Conservation (phyloP, 164 flowering plant species). For the Macadamia tetraphylla region DNA sequence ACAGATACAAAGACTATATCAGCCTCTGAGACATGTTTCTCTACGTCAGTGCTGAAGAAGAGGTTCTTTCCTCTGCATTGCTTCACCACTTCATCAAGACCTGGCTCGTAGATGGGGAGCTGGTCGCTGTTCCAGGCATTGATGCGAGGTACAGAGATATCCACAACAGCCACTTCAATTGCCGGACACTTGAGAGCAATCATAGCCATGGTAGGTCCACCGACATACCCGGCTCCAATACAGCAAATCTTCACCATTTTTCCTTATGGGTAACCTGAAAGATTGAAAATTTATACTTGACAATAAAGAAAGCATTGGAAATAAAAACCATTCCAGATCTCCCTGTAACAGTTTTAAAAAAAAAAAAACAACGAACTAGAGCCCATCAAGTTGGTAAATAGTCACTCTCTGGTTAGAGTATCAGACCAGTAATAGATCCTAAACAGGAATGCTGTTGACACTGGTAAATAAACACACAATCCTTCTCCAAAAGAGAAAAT, state of each 20-base stretch:
- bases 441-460: not conserved
- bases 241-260: slow-evolving; percentile 96
- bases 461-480: not conserved
- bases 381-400: not conserved
- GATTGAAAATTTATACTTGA: not conserved
- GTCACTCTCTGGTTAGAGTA: no score
- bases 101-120: slow-evolving; percentile 87
- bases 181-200: slow-evolving; percentile 82
- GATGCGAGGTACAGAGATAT: slow-evolving; percentile 71
- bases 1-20: slow-evolving; percentile 92
- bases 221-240: slow-evolving; percentile 95
- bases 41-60: slow-evolving; percentile 91
- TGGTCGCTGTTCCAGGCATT: slow-evolving; percentile 84
- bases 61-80: slow-evolving; percentile 79
- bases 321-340: not conserved
- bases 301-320: not conserved
- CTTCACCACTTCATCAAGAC: slow-evolving; percentile 83
- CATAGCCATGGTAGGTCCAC: slow-evolving; percentile 95
- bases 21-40: slow-evolving; percentile 76
- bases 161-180: slow-evolving; percentile 82
- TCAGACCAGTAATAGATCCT: not conserved
- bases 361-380: not conserved
- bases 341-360: not conserved
- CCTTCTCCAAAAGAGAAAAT: not conserved
- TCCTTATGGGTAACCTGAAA: slow-evolving; percentile 6